A percentile compares a stretch with the other conserved stretches of the same genome.
Conservation (phyloP, 2,329 filamentous ascomycete genomes). For the Trichoderma sp. region DNA sequence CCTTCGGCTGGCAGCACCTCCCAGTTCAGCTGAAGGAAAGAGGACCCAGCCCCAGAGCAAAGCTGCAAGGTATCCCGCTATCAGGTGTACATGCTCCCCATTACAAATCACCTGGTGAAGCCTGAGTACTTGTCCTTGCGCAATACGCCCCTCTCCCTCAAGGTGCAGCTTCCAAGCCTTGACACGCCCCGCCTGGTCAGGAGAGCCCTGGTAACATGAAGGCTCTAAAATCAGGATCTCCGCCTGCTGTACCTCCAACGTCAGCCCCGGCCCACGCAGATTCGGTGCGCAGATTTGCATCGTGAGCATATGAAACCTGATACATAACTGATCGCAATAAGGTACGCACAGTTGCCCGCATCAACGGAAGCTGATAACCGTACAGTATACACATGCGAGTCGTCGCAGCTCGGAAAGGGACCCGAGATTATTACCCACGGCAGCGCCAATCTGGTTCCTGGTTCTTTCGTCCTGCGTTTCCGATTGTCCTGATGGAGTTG, state of each 20-base stretch:
- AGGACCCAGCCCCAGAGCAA: neutral
- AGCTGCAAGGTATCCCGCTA: no score
- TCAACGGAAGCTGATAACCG: conserved; percentile 13
- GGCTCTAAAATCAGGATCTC: conserved; percentile 26
- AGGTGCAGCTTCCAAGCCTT: neutral
- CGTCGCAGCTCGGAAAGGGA: neutral
- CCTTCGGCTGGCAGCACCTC: conserved; percentile 8
- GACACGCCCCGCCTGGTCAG: conserved; percentile 4
- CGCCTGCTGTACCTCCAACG: conserved; percentile 13
- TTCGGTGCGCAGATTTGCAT: conserved; percentile 26
- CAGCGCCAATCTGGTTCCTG: conserved; percentile 15
- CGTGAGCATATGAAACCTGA: conserved; percentile 10
- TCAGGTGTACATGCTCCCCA: no score
- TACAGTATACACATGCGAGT: neutral
- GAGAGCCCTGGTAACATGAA: neutral
- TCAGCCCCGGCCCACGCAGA: conserved; percentile 2
- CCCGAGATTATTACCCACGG: conserved; percentile 18
- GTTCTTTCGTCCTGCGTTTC: neutral
- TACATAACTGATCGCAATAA: neutral
- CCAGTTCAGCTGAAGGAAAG: conserved; percentile 7
- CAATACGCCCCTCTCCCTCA: neutral
- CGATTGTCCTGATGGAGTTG: conserved; percentile 10
- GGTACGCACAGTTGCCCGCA: neutral
- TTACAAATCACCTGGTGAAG: neutral
- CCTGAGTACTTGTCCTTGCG: neutral